phyloP scores from a whole-genome alignment of 2,329 filamentous ascomycete genomes.

The Ceratocystis papillata region DNA sequence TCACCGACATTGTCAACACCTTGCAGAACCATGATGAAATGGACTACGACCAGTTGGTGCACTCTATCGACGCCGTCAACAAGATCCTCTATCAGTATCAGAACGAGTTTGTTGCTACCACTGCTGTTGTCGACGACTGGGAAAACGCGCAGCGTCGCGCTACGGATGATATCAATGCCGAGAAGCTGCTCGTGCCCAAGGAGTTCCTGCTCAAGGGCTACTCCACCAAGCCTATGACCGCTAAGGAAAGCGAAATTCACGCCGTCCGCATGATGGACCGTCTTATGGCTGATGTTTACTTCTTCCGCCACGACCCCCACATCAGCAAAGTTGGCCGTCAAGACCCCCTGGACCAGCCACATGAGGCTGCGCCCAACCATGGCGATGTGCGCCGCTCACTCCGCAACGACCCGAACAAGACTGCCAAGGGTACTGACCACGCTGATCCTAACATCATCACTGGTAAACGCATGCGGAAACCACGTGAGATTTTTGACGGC shows the following conservation, averaged over 20 bases:
- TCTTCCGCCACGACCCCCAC: constrained; percentile 51
- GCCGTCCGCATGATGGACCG: constrained; percentile 45
- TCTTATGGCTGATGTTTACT: constrained; percentile 49
- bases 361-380: constrained; percentile 32
- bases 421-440: constrained; percentile 48
- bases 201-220: constrained; percentile 40
- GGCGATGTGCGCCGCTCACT: constrained; percentile 44
- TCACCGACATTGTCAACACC: constrained; percentile 15
- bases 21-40: constrained; percentile 44
- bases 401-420: constrained; percentile 47
- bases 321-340: constrained; percentile 48
- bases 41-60: constrained; percentile 38
- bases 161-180: constrained; percentile 35
- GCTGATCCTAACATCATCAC: constrained; percentile 38
- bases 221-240: constrained; percentile 37
- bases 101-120: constrained; percentile 42
- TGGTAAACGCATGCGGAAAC: constrained; percentile 45
- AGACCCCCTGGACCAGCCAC: constrained; percentile 43
- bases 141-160: constrained; percentile 46
- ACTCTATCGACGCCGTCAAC: constrained; percentile 37
- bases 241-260: constrained; percentile 37
- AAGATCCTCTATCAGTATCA: constrained; percentile 43
- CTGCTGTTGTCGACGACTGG: constrained; percentile 45
- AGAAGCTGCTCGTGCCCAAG: constrained; percentile 29
- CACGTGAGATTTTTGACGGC: constrained; percentile 40